Evolutionary conservation across 306 rosid genomes (phyloP).

Genomic region (Malus sylvestris): DNA sequence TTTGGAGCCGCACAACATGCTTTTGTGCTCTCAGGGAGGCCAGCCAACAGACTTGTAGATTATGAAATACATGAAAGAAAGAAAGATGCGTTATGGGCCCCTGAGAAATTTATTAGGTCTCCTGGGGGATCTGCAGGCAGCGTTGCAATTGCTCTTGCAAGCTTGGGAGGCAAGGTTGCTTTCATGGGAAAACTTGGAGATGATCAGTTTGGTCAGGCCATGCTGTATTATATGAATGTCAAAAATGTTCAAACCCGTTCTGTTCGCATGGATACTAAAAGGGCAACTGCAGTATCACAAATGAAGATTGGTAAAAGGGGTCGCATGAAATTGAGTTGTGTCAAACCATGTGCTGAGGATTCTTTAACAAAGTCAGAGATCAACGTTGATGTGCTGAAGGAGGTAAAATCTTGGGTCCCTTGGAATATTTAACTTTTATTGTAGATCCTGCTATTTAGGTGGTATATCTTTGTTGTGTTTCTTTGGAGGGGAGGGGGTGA

Average conservation of each 20-base stretch:
- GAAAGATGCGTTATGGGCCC: constrained; percentile 75
- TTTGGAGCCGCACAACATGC: constrained; percentile 89
- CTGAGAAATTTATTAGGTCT: constrained; percentile 67
- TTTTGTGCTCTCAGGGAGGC: constrained; percentile 86
- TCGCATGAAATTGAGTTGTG: constrained; percentile 62
- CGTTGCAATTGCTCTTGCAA: constrained; percentile 87
- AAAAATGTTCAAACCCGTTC: constrained; percentile 90
- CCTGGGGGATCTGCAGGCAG: constrained; percentile 84
- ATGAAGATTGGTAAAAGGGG: constrained; percentile 83
- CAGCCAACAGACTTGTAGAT: constrained; percentile 70
- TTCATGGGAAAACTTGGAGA: constrained; percentile 96
- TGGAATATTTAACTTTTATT: not conserved
- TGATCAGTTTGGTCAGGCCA: constrained; percentile 73
- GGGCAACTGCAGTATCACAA: constrained; percentile 53
- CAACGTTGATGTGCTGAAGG: constrained; percentile 80
- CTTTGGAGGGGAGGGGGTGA: not conserved
- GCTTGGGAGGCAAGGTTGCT: constrained; percentile 87
- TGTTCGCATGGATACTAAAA: constrained; percentile 54
- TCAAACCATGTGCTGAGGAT: constrained; percentile 84
- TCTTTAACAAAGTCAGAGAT: constrained; percentile 67
- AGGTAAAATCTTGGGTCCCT: constrained; percentile 46
- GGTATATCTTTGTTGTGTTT: not conserved
- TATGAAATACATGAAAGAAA: constrained; percentile 67
- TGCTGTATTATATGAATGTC: constrained; percentile 72
- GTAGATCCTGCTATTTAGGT: not conserved